These are phyloP conservation scores for Chytriomyces sp. DNA, from an alignment of 192 early-diverging fungal genomes.

Conservation along the genomic window DNA sequence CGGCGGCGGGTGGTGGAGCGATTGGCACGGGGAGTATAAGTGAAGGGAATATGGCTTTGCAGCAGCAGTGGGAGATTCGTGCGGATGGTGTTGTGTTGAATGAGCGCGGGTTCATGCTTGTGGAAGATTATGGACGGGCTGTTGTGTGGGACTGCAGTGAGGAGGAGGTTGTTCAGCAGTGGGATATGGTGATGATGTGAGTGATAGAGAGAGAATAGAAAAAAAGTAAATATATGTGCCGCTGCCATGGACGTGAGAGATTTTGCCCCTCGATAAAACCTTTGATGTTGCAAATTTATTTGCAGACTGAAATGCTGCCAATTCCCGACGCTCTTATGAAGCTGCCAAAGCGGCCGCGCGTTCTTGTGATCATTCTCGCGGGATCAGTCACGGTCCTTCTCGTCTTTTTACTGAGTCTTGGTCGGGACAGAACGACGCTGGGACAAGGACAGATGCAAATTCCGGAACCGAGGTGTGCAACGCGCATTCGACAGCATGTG, in stretches of 20 bases:
- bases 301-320: neutral
- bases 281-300: neutral
- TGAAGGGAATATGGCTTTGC: neutral
- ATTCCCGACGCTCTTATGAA: neutral
- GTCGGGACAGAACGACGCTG: neutral
- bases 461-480: neutral
- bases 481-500: neutral
- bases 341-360: neutral
- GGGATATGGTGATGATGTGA: conserved; percentile 26
- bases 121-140: conserved; percentile 32
- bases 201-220: neutral
- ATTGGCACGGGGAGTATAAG: neutral
- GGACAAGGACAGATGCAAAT: neutral
- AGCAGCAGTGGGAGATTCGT: conserved; percentile 26
- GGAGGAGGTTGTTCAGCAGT: conserved; percentile 23
- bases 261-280: neutral
- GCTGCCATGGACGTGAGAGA: neutral
- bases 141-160: conserved; percentile 26
- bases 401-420: neutral
- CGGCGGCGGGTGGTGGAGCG: neutral
- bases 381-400: neutral
- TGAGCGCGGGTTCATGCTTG: conserved; percentile 27
- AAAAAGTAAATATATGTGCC: neutral
- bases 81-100: conserved; percentile 7
- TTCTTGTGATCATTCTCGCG: neutral